Evolutionary conservation across 2,329 filamentous ascomycete species (phyloP).

Genomic region (Xylariomycetidae sp.): DNA sequence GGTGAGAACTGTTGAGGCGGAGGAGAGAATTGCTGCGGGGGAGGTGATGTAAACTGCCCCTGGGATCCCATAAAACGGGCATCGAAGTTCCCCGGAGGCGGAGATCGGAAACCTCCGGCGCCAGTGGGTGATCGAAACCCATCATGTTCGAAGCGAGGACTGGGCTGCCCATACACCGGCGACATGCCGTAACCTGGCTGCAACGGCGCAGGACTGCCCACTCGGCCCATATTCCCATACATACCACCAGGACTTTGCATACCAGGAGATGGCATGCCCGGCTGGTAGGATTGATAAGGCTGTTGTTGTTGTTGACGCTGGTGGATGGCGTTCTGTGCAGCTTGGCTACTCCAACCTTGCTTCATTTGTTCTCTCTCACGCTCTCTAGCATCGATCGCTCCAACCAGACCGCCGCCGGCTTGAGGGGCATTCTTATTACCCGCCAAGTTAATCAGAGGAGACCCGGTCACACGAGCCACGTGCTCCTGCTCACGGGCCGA

Average conservation of each 20-base stretch:
- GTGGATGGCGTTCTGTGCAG: conserved; percentile 66
- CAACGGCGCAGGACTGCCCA: conserved; percentile 6
- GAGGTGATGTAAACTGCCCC: conserved; percentile 18
- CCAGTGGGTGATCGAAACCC: conserved; percentile 28
- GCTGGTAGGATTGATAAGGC: conserved; percentile 30
- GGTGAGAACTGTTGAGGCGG: conserved; percentile 6
- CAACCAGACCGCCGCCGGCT: conserved; percentile 60
- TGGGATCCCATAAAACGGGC: conserved; percentile 20
- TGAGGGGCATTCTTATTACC: conserved; percentile 45
- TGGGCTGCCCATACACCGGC: conserved; percentile 17
- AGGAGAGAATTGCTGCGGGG: conserved; percentile 13
- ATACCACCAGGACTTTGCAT: conserved; percentile 24
- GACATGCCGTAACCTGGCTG: conserved; percentile 19
- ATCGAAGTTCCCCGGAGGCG: conserved; percentile 21
- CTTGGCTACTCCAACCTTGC: conserved; percentile 61
- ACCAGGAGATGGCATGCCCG: conserved; percentile 17
- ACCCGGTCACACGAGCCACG: conserved; percentile 74
- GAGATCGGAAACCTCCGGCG: conserved; percentile 19
- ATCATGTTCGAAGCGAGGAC: conserved; percentile 27
- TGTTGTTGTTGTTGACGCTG: conserved; percentile 44
- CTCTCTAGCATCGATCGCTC: conserved; percentile 73
- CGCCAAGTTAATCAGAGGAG: conserved; percentile 65
- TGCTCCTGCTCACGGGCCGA: conserved; percentile 85
- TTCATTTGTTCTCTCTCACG: conserved; percentile 68
- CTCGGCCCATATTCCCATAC: conserved; percentile 26